Percentiles rank a stretch among this genome's conserved stretches.
Conservation (phyloP, 768 basidiomycete genomes). For the Kwoniella sp. region DNA sequence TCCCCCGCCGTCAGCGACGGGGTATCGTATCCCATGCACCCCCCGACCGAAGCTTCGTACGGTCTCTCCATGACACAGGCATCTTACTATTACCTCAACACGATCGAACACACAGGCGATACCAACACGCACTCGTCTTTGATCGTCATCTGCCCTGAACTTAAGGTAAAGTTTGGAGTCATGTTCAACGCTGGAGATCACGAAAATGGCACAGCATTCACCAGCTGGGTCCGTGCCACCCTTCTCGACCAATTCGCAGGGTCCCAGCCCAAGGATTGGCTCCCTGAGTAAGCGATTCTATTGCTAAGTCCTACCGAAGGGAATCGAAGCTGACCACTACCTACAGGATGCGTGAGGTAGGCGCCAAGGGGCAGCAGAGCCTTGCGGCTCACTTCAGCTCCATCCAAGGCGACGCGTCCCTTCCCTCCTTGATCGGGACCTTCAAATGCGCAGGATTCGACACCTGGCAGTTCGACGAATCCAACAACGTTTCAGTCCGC, state of each 20-base stretch:
- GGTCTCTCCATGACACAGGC: background rate
- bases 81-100: background rate
- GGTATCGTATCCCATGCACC: background rate
- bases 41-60: background rate
- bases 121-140: background rate
- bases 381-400: background rate
- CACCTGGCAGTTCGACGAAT: background rate
- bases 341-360: background rate
- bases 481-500: background rate
- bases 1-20: background rate
- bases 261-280: background rate
- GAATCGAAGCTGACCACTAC: background rate
- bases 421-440: background rate
- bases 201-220: background rate
- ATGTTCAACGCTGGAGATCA: background rate
- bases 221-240: background rate
- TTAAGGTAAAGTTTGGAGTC: background rate
- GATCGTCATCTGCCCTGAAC: background rate
- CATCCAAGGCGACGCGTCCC: background rate
- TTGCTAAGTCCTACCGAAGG: no score
- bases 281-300: background rate
- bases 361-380: background rate
- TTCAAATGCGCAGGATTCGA: background rate
- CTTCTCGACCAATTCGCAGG: background rate
- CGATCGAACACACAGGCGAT: background rate